These are phyloP conservation scores for Starmera caribaea DNA, from an alignment of 805 yeast species.

Conservation along the genomic window DNA sequence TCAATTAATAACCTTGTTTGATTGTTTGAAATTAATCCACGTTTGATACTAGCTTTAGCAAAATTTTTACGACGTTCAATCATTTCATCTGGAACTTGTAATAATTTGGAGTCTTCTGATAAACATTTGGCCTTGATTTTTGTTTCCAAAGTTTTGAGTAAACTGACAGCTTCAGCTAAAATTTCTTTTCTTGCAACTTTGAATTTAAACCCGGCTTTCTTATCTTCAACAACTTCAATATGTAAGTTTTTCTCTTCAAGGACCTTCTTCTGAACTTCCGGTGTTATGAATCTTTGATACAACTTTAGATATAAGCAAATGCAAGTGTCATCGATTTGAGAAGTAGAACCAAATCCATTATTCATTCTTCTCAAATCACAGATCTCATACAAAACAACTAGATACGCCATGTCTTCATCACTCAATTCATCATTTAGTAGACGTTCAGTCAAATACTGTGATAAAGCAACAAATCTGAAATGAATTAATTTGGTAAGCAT, in stretches of 20 bases:
- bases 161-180: constrained; percentile 21
- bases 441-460: constrained; percentile 22
- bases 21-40: neutral
- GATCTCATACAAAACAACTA: constrained; percentile 39
- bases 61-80: constrained; percentile 1
- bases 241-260: neutral
- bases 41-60: neutral
- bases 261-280: constrained; percentile 3
- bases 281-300: constrained; percentile 17
- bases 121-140: constrained; percentile 6
- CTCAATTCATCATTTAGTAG: constrained; percentile 25
- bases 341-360: constrained; percentile 75
- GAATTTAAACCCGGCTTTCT: constrained; percentile 15
- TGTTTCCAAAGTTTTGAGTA: constrained; percentile 11
- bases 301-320: constrained; percentile 50
- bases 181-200: constrained; percentile 42
- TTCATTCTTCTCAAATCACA: constrained; percentile 61
- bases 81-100: constrained; percentile 5
- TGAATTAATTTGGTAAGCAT: constrained; percentile 36
- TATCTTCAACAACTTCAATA: neutral
- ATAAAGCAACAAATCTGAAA: constrained; percentile 30
- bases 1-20: too few relatives aligned
- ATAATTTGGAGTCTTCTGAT: constrained; percentile 5
- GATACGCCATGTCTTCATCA: constrained; percentile 25
- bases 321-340: constrained; percentile 63